Evolutionary conservation across 2,329 filamentous ascomycete genomes (phyloP), one percentile per base, ranked within the genome.

Genomic region (Zymoseptoria pseudotritici): DNA sequence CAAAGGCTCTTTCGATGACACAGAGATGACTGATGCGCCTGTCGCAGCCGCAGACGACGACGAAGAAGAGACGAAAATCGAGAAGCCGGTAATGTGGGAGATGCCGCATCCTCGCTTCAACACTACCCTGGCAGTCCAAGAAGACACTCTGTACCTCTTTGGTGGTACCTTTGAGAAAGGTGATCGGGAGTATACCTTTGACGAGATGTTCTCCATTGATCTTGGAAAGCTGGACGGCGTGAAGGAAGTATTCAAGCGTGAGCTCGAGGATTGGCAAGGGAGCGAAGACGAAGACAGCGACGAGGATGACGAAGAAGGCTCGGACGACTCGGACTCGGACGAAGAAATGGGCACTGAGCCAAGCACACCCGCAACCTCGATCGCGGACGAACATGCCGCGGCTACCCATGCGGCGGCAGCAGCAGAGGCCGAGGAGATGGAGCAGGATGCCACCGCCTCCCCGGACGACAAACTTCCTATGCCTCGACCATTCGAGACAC

Each of bases 101-200:
- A 86, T 95, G 72, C 94, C 94, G 3, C 92, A 97, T 69, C 83
- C 86, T 19, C 83, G 94, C 56, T 99, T 99, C 78, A 97, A 97
- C 67, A 87, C 91, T 1, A 89, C 94, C 66, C 78, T 97, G 49
- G 86, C 93, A 0, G 90, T 97, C 0, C 92, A 97, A 75, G 90
- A 92, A 65, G 94, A 99, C 72, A 86, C 90, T 8, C 81, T 97
- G 0, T 99, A 93, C 76, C 90, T 97, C 57, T 97, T 95, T 70
- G 92, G 94, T 29, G 94, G 94, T 19, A 99, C 93, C 0, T 97
- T 89, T 69, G 94, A 99, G 72, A 94, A 96, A 72, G 93, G 90
- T 19, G 94, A 99, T 69, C 84, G 90, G 21, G 94, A 99, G 74
- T 96, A 89, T 70, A 97, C 92, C 0, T 96, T 97, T 74, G 92